Evolutionary conservation across 2,329 filamentous ascomycete species (phyloP), one percentile per base, ranked within the genome.

Genomic region (Fusarium gaditjirri): DNA sequence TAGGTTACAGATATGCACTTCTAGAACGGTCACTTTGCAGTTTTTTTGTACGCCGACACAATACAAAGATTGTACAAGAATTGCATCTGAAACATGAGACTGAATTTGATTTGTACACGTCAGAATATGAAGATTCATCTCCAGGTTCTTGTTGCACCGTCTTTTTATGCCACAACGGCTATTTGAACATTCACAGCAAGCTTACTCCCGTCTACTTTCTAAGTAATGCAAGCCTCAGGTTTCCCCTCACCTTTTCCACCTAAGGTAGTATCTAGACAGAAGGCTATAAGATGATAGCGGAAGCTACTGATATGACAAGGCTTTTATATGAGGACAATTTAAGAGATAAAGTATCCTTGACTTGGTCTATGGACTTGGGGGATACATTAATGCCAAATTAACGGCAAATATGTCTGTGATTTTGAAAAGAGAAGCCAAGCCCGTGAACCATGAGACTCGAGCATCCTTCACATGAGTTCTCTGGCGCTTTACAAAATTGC

Each of bases 101-200:
- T 11, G 9, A 17, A 33, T 41, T 9, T 58, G 9, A 43, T 58
- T 65, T 8, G 49, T 7, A 50, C 61, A 65, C 50, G 60, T 50
- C 43, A 65, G 38, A 21, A 23, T 8, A 17, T 13, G 6, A 11
- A 35, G 1, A n/a, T 5, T 38, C 3, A 17, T 10, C 2, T 17
- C 10, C 17, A 17, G 35, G 35, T 12, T 16, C 16, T 23, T 9
- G 36, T 27, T 38, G 27, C 49, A 19, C 19, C 3, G 21, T 10
- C 5, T 0, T 4, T 27, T 17, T 19, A n/a, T 25, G 8, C 10
- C 5, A 19, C 10, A 23, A 10, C 23, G 7, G 11, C 1, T 11
- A 16, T 5, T 19, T 3, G 19, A 21, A 3, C 9, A 8, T 29
- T 29, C 27, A 29, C n/a, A 13, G 6, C 7, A 8, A 8, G 16